phyloP scores from a whole-genome alignment of 352 stramenopile genomes.

The Elongisporangium senticosum region DNA sequence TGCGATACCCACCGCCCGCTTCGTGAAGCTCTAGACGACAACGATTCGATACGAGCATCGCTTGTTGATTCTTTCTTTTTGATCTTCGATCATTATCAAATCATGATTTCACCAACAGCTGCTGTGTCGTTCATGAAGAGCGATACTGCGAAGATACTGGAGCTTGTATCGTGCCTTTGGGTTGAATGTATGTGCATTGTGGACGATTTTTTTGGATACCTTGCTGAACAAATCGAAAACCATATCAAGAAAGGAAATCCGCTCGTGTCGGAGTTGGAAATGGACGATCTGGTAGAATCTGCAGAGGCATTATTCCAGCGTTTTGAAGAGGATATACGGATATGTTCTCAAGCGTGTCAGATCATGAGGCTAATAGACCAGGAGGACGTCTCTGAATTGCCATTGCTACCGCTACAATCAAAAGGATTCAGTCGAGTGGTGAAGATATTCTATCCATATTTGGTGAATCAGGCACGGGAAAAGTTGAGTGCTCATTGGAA shows the following conservation, averaged over 20 bases:
- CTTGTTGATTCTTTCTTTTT: conserved; percentile 18
- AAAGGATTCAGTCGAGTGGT: conserved; percentile 33
- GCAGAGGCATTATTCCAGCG: conserved; percentile 17
- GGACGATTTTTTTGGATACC: conserved; percentile 7
- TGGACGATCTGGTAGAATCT: conserved; percentile 25
- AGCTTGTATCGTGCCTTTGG: conserved; percentile 10
- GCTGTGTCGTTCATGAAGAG: conserved; percentile 17
- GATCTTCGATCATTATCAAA: conserved; percentile 23
- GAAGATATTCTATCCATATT: conserved; percentile 68
- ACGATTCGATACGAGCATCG: background rate
- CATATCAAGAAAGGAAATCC: conserved; percentile 18
- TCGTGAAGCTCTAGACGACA: background rate
- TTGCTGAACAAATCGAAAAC: conserved; percentile 16
- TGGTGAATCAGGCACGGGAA: conserved; percentile 46
- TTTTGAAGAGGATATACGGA: background rate
- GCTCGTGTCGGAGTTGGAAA: conserved; percentile 39
- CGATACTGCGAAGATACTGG: conserved; percentile 16
- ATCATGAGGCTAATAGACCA: background rate
- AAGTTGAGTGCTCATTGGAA: conserved; percentile 34
- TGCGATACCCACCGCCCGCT: background rate
- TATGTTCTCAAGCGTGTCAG: background rate
- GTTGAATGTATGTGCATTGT: conserved; percentile 7
- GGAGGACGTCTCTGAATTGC: too few species aligned
- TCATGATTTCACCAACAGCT: conserved; percentile 13
- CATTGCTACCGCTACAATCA: conserved; percentile 6